These are phyloP conservation scores for Fusarium veterinarium DNA, from an alignment of 2,329 filamentous ascomycete genomes.

Conservation along the genomic window DNA sequence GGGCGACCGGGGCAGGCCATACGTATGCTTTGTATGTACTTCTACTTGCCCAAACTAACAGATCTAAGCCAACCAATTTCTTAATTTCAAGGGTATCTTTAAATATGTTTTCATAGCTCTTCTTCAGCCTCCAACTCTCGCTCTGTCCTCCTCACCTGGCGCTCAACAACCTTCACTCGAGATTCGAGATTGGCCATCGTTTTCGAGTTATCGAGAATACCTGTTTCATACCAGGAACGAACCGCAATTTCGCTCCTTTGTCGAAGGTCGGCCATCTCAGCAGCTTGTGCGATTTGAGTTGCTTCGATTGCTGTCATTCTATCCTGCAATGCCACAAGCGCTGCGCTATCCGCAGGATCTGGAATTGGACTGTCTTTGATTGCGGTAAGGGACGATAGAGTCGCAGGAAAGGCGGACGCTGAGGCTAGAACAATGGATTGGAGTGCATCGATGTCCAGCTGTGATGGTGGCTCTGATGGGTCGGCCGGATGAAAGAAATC, in stretches of 20 bases:
- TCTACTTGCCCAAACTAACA: neutral
- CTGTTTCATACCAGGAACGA: slow-evolving; percentile 79
- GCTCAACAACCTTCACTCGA: slow-evolving; percentile 73
- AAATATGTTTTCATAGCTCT: slow-evolving; percentile 39
- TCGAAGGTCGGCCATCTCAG: slow-evolving; percentile 72
- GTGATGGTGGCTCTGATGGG: slow-evolving; percentile 60
- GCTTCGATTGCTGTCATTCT: slow-evolving; percentile 71
- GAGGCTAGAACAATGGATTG: slow-evolving; percentile 67
- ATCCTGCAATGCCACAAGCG: slow-evolving; percentile 68
- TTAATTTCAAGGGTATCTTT: slow-evolving; percentile 35
- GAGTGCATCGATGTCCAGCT: slow-evolving; percentile 63
- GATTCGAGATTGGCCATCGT: slow-evolving; percentile 79
- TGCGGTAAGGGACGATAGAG: slow-evolving; percentile 68
- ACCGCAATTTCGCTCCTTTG: slow-evolving; percentile 71
- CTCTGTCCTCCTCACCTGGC: slow-evolving; percentile 72
- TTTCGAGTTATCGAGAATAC: slow-evolving; percentile 74
- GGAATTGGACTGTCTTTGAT: slow-evolving; percentile 67
- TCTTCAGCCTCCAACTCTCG: slow-evolving; percentile 46
- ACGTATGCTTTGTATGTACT: neutral
- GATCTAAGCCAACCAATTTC: neutral
- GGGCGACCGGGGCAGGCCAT: neutral
- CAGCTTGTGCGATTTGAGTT: slow-evolving; percentile 70
- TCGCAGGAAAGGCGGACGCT: slow-evolving; percentile 65
- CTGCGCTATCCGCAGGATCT: slow-evolving; percentile 64
- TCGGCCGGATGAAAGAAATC: slow-evolving; percentile 64